phyloP scores from a whole-genome alignment of 1,139 yeast species.

The Hemisphaericaspora subhashii region DNA sequence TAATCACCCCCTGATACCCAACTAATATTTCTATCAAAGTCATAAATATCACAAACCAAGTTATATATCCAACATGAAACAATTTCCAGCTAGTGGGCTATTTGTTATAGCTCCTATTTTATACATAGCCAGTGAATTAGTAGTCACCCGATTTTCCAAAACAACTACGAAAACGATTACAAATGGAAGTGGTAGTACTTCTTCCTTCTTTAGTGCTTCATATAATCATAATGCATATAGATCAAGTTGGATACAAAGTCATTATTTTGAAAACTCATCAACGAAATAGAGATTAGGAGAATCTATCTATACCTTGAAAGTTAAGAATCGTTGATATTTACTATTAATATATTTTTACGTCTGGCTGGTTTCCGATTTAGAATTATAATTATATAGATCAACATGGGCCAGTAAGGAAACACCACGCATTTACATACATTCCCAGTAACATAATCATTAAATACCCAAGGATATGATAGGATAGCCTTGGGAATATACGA shows the following conservation, averaged over 20 bases:
- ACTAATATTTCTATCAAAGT: background rate
- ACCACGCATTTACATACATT: too few species aligned
- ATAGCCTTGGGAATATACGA: too few species aligned
- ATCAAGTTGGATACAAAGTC: conserved; percentile 12
- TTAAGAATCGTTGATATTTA: too few species aligned
- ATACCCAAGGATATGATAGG: too few species aligned
- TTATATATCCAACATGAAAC: too few species aligned
- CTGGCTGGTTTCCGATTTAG: background rate
- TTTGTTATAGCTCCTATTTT: conserved; percentile 26
- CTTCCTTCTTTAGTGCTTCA: conserved; percentile 7
- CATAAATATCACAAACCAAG: too few species aligned
- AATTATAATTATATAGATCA: background rate
- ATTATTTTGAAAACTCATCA: conserved; percentile 2
- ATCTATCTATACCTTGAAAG: too few species aligned
- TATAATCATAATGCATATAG: conserved; percentile 11
- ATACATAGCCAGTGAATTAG: conserved; percentile 24
- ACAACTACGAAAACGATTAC: conserved; percentile 15
- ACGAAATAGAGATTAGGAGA: background rate
- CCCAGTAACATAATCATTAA: too few species aligned
- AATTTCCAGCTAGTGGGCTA: conserved; percentile 19
- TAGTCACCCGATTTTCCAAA: conserved; percentile 21
- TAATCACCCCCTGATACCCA: background rate
- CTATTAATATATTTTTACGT: background rate
- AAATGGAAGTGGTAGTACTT: conserved; percentile 7
- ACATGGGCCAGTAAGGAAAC: too few species aligned